Conservation (phyloP, 768 basidiomycete genomes). For the Rhodotorula kratochvilovae region DNA sequence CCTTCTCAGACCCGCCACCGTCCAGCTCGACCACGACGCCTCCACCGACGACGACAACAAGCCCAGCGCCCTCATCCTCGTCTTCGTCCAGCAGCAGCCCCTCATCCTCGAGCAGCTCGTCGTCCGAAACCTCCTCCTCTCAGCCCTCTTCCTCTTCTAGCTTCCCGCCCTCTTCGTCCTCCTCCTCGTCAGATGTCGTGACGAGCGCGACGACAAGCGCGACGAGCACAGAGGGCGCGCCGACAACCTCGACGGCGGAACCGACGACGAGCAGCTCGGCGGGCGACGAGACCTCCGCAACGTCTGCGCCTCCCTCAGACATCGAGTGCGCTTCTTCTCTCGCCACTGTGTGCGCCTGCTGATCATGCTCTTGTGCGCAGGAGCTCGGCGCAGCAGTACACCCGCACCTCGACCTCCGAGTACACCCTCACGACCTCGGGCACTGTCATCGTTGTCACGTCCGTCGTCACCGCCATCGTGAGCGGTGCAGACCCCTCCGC, state of each 20-base stretch:
- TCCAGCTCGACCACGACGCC: not conserved
- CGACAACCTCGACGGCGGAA: not conserved
- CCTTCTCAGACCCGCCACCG: not conserved
- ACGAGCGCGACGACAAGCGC: not conserved
- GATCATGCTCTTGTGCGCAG: not conserved
- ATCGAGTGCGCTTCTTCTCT: not conserved
- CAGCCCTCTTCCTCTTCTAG: not conserved
- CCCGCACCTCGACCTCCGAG: not conserved
- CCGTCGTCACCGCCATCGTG: constrained; percentile 16
- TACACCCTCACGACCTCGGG: constrained; percentile 36
- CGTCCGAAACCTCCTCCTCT: not conserved
- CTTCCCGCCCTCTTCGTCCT: not conserved
- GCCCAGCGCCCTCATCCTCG: no score
- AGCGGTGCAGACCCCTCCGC: constrained; percentile 7
- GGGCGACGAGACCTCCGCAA: no score
- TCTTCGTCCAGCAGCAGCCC: not conserved
- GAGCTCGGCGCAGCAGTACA: constrained; percentile 2
- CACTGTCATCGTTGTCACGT: constrained; percentile 34
- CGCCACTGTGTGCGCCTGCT: not conserved
- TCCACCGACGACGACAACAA: not conserved
- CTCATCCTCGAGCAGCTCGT: not conserved
- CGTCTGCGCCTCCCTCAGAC: not conserved
- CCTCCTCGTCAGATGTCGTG: not conserved
- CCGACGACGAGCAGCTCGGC: not conserved
- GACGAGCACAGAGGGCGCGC: not conserved